Evolutionary conservation across 2,329 filamentous ascomycete species (phyloP).

Genomic region (Alternaria sp.): DNA sequence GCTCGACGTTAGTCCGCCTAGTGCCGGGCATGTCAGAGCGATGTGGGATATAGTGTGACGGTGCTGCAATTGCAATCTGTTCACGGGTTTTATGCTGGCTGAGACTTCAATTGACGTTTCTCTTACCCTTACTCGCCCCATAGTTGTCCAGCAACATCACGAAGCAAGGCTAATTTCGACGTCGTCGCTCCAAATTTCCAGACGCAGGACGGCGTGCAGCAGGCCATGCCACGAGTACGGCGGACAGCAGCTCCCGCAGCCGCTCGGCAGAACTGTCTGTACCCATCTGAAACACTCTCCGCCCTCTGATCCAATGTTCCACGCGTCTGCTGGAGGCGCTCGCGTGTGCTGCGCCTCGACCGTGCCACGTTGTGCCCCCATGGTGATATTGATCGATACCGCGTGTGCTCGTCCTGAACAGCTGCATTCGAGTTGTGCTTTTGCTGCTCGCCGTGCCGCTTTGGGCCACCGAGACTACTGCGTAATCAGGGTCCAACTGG

Average conservation of each 20-base stretch:
- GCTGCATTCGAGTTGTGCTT: conserved; percentile 4
- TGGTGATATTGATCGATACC: conserved; percentile 22
- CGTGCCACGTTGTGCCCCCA: conserved; percentile 27
- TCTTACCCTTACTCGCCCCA: not conserved
- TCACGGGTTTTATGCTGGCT: not conserved
- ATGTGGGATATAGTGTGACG: conserved; percentile 2
- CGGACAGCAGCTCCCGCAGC: conserved; percentile 20
- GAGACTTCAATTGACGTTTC: not conserved
- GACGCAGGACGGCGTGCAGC: conserved; percentile 21
- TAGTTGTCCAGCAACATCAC: not conserved
- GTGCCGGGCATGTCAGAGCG: conserved; percentile 8
- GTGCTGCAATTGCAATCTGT: not conserved
- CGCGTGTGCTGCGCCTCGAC: conserved; percentile 38
- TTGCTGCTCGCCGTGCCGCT: not conserved
- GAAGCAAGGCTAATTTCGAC: not conserved
- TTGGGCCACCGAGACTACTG: not conserved
- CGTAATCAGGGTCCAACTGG: not conserved
- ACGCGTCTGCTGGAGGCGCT: conserved; percentile 41
- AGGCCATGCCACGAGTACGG: conserved; percentile 15
- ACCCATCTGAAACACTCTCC: conserved; percentile 41
- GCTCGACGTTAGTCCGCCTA: conserved; percentile 11
- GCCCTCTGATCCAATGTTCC: conserved; percentile 31
- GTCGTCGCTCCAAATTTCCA: conserved; percentile 9
- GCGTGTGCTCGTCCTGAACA: conserved; percentile 6
- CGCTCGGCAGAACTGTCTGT: conserved; percentile 30